Base-by-base conservation (phyloP, 345 rosid species). In the Populus deltoides region DNA sequence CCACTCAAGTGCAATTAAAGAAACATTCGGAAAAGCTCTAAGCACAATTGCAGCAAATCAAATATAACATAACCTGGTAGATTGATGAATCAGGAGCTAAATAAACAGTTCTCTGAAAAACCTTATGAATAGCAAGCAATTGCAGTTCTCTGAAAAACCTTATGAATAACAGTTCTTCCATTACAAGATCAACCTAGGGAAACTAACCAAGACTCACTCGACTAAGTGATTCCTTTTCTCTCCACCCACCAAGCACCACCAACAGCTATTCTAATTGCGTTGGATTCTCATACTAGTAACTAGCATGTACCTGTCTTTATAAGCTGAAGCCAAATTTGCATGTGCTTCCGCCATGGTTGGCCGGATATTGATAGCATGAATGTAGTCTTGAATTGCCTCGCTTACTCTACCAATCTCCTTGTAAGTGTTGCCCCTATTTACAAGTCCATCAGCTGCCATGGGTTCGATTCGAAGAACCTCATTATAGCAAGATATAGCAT, bases 331-430 rank as follows among this genome's bases (percentile, higher is more conserved):
- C 81, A 97, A 84, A 85, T 97, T 97, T 79, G 99, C 98, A 89
- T 97, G 99, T 57, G 99, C 99, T 86, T 97, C 99, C 73, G 98
- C 95, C 99, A 97, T 97, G 55, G 90, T 75, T 61, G 99, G 99
- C 73, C 97, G 87, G 74, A 92, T 80, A 68, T 18, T 91, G 69
- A 97, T 92, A 67, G 99, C 99, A 77, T 88, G 87, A 33, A 90
- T 72, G 70, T 97, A 97, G 80, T 97, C 99, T 79, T 97, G 98
- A 75, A 97, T 94, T 29, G 99, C 99, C 81, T 97, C 99, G 80
- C 81, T 88, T 45, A 94, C 97, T 86, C 98, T 89, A 75, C 99
- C 98, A 76, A 92, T 86, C 89, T 97, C 99, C 83, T 97, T 97
- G 84, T 83, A 97, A 36, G 98, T 97, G 84, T 97, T 97, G 49